Evolutionary conservation across 768 basidiomycete genomes (phyloP).

Genomic region (Termitomyces sp.): DNA sequence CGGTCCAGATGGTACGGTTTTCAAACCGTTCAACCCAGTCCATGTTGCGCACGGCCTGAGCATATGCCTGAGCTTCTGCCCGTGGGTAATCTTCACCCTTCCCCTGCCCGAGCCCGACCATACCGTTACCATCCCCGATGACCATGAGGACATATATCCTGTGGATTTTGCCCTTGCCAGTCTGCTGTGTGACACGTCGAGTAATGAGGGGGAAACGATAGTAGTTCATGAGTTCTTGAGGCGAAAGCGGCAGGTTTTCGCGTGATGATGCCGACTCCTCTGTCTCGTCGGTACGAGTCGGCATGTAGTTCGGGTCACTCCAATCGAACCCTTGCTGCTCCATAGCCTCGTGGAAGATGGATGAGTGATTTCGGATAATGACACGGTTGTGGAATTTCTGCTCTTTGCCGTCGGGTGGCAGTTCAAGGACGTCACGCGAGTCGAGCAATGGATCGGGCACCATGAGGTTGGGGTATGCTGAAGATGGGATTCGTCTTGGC

Average conservation of each 20-base stretch:
- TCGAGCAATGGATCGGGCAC: slow-evolving; percentile 59
- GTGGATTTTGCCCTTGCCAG: slow-evolving; percentile 87
- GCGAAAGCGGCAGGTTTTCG: slow-evolving; percentile 23
- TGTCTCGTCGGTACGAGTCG: slow-evolving; percentile 24
- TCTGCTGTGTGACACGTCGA: slow-evolving; percentile 80
- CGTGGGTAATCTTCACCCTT: slow-evolving; percentile 58
- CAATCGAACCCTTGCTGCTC: slow-evolving; percentile 29
- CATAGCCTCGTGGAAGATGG: slow-evolving; percentile 51
- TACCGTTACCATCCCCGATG: slow-evolving; percentile 79
- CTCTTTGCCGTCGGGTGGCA: slow-evolving; percentile 46
- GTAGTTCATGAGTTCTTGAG: slow-evolving; percentile 20
- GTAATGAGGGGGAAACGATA: slow-evolving; percentile 41
- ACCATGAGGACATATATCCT: slow-evolving; percentile 61
- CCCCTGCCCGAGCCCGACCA: slow-evolving; percentile 81
- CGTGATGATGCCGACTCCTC: slow-evolving; percentile 24
- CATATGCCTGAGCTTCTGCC: slow-evolving; percentile 57
- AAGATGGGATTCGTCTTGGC: not conserved
- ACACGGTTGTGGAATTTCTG: slow-evolving; percentile 59
- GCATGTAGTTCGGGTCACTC: slow-evolving; percentile 23
- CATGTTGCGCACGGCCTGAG: slow-evolving; percentile 79
- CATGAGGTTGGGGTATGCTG: slow-evolving; percentile 58
- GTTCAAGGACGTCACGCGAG: slow-evolving; percentile 48
- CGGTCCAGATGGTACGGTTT: slow-evolving; percentile 91
- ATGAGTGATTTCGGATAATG: slow-evolving; percentile 67
- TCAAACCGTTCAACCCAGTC: slow-evolving; percentile 96